Evolutionary conservation across 2,329 filamentous ascomycete genomes (phyloP).

Genomic region (Colletotrichum sp.): DNA sequence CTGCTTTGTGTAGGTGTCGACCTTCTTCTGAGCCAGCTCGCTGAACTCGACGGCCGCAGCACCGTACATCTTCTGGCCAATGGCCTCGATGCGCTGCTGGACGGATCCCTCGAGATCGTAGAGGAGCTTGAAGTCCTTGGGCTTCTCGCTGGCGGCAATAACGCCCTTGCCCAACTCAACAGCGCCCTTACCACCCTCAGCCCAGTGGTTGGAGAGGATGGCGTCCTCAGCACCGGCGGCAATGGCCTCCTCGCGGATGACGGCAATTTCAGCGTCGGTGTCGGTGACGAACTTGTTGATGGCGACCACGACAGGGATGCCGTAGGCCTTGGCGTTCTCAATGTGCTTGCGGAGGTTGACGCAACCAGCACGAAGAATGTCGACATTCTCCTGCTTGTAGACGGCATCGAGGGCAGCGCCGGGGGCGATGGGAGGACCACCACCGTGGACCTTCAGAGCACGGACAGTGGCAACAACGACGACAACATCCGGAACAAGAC

Average conservation of each 20-base stretch:
- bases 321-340: slow-evolving; percentile 84
- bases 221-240: slow-evolving; percentile 93
- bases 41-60: slow-evolving; percentile 90
- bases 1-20: slow-evolving; percentile 91
- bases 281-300: slow-evolving; percentile 98
- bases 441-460: slow-evolving; percentile 95
- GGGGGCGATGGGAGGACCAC: slow-evolving; percentile 90
- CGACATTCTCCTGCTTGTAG: slow-evolving; percentile 92
- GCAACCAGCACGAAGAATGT: slow-evolving; percentile 87
- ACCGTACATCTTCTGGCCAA: slow-evolving; percentile 94
- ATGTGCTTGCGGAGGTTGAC: slow-evolving; percentile 97
- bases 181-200: slow-evolving; percentile 89
- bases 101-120: slow-evolving; percentile 82
- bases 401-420: slow-evolving; percentile 85
- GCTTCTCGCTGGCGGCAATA: slow-evolving; percentile 80
- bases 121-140: slow-evolving; percentile 86
- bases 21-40: slow-evolving; percentile 93
- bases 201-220: slow-evolving; percentile 95
- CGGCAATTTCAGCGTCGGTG: slow-evolving; percentile 87
- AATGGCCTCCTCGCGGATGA: slow-evolving; percentile 89
- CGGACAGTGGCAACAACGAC: slow-evolving; percentile 95
- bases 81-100: slow-evolving; percentile 88
- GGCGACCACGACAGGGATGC: slow-evolving; percentile 92
- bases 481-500: slow-evolving; percentile 89
- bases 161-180: slow-evolving; percentile 88